Base-by-base conservation (phyloP, 163 green algal species). In the Chlamydomonas reinhardtii region DNA sequence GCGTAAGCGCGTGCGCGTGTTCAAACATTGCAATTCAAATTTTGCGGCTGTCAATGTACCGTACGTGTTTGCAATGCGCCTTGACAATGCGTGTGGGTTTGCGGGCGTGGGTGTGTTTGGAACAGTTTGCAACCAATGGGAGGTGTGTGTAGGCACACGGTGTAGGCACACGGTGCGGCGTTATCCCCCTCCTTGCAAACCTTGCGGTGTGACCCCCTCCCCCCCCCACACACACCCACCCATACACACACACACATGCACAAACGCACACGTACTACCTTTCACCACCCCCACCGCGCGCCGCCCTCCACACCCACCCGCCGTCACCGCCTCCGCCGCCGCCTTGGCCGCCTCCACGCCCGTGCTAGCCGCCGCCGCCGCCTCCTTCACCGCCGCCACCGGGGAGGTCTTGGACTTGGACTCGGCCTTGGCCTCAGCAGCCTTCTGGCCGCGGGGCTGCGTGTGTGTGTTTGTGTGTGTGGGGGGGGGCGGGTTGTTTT, bases 271-370 rank as follows among this genome's bases (percentile, higher is more conserved):
- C n/a, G n/a, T n/a, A n/a, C n/a, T n/a, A n/a, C n/a, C n/a, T n/a
- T n/a, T n/a, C n/a, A n/a, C n/a, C n/a, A n/a, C n/a, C n/a, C 15
- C 27, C 0, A 24, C 25, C 39, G 62, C 27, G 24, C 35, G 16
- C 64, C 16, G 24, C n/a, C 29, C 19, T 25, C n/a, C 37, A 52
- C 6, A 27, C 79, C 15, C 70, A 86, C 80, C 80, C 43, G 80
- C 69, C 15, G 35, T 48, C 27, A 79, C 69, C 16, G 69, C 80
- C 80, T 86, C 56, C 17, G 54, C 54, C 0, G 56, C 69, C 34
- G 80, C 80, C 80, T 79, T 80, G 54, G 73, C 70, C 34, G 80
- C 70, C 80, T 79, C 80, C 54, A 73, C 35, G 17, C 70, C 80
- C 9, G 69, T 74, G 20, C 29, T 35, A 8, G 56, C 80, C 54